These are phyloP conservation scores for Neurospora hispaniola DNA, from an alignment of 495 filamentous ascomycete genomes.

Conservation along the genomic window DNA sequence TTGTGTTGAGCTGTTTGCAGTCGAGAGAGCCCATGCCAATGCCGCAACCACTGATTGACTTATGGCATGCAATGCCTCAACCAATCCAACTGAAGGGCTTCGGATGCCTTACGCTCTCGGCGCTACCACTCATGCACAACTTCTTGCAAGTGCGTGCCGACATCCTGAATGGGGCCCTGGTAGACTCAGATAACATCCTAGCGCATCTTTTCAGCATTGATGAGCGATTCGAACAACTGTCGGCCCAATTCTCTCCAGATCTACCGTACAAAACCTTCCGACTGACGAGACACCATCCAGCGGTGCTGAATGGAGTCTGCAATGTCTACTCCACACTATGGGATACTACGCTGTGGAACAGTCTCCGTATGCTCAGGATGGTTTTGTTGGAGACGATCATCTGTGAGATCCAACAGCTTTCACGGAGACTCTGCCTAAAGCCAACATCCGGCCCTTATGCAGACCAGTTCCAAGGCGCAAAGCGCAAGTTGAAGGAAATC, in stretches of 20 bases:
- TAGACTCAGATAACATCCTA: conserved; percentile 35
- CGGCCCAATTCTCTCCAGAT: conserved; percentile 27
- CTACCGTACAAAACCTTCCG: conserved; percentile 25
- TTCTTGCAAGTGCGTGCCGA: conserved; percentile 39
- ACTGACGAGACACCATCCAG: conserved; percentile 25
- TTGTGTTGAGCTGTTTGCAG: conserved; percentile 32
- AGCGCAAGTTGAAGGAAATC: conserved; percentile 22
- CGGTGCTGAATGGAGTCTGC: conserved; percentile 39
- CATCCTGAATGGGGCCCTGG: conserved; percentile 24
- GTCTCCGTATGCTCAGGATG: conserved; percentile 45
- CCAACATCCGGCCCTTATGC: conserved; percentile 9
- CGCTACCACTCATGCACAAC: conserved; percentile 23
- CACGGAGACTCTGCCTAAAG: conserved; percentile 3
- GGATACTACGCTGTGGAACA: conserved; percentile 45
- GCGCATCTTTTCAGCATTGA: conserved; percentile 39
- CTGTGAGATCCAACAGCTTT: conserved; percentile 18
- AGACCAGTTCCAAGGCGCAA: conserved; percentile 18
- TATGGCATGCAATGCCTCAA: conserved; percentile 24
- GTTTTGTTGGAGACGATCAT: conserved; percentile 46
- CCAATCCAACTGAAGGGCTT: conserved; percentile 7
- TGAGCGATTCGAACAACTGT: conserved; percentile 36
- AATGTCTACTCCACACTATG: conserved; percentile 45
- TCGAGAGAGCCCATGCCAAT: conserved; percentile 29
- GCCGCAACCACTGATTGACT: conserved; percentile 25
- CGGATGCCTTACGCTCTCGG: background rate